phyloP scores from a whole-genome alignment of 805 yeast species.

The Candida parachauliodes region DNA sequence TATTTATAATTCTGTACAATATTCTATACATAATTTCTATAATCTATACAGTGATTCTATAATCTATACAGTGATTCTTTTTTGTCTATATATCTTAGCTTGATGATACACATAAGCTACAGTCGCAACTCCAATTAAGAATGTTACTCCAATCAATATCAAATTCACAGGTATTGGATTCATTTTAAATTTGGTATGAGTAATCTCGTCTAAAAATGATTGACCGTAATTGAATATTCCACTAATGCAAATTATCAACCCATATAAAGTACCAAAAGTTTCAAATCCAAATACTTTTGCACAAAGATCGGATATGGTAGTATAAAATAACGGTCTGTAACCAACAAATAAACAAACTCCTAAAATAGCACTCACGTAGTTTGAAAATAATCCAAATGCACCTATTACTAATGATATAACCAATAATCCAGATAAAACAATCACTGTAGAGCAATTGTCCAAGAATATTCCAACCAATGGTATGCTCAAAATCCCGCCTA shows the following conservation, averaged over 20 bases:
- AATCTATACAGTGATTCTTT: too few relatives aligned
- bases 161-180: slow-evolving; percentile 52
- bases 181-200: slow-evolving; percentile 52
- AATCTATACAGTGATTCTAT: too few relatives aligned
- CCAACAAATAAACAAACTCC: slow-evolving; percentile 48
- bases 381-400: slow-evolving; percentile 43
- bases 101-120: slow-evolving; percentile 34
- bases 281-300: slow-evolving; percentile 64
- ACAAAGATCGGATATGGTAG: slow-evolving; percentile 54
- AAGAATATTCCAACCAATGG: slow-evolving; percentile 53
- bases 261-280: slow-evolving; percentile 58
- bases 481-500: slow-evolving; percentile 53
- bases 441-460: slow-evolving; percentile 46
- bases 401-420: slow-evolving; percentile 45
- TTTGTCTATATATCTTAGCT: slow-evolving; percentile 10
- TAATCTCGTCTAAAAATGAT: slow-evolving; percentile 42
- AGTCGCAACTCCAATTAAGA: slow-evolving; percentile 40
- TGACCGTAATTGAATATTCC: slow-evolving; percentile 51
- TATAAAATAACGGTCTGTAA: slow-evolving; percentile 56
- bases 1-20: too few relatives aligned
- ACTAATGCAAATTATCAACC: slow-evolving; percentile 51
- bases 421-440: slow-evolving; percentile 39
- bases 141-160: slow-evolving; percentile 35
- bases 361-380: slow-evolving; percentile 38
- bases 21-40: not conserved